phyloP scores from a whole-genome alignment of 148 eudicot genomes.

The Beta vulgaris region DNA sequence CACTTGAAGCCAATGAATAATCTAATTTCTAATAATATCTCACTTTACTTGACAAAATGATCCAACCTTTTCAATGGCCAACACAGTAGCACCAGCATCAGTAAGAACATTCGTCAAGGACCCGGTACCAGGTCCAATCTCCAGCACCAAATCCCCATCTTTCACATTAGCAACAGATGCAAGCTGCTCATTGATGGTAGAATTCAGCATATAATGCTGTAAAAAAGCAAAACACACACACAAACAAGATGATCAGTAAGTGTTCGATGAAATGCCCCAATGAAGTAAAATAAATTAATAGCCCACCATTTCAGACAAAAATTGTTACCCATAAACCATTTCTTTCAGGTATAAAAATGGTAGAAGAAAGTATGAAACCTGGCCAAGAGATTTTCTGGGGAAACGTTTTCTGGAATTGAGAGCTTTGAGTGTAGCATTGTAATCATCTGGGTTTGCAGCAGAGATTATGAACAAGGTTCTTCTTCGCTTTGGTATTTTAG shows the following conservation, averaged over 20 bases:
- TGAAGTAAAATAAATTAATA: not conserved
- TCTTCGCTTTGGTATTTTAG: slow-evolving; percentile 25
- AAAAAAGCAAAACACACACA: slow-evolving; percentile 20
- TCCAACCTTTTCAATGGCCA: slow-evolving; percentile 72
- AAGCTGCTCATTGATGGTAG: slow-evolving; percentile 67
- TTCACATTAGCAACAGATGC: slow-evolving; percentile 59
- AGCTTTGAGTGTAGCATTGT: slow-evolving; percentile 78
- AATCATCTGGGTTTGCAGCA: slow-evolving; percentile 55
- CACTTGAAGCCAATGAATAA: not conserved
- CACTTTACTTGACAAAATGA: not conserved
- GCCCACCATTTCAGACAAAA: not conserved
- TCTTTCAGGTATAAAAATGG: not conserved
- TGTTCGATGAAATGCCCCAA: slow-evolving; percentile 47
- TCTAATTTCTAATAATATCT: not conserved
- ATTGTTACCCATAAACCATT: slow-evolving; percentile 6
- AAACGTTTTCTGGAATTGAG: slow-evolving; percentile 82
- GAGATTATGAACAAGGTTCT: slow-evolving; percentile 13
- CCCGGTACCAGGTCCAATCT: slow-evolving; percentile 97
- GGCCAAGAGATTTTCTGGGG: slow-evolving; percentile 94
- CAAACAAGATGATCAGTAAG: slow-evolving; percentile 15
- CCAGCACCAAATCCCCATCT: slow-evolving; percentile 88
- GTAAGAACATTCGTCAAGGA: slow-evolving; percentile 76
- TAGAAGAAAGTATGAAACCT: slow-evolving; percentile 36
- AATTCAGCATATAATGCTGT: slow-evolving; percentile 94
- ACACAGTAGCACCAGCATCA: slow-evolving; percentile 65